Evolutionary conservation across 495 filamentous ascomycete genomes (phyloP).

Genomic region (Penicillium nucicola): DNA sequence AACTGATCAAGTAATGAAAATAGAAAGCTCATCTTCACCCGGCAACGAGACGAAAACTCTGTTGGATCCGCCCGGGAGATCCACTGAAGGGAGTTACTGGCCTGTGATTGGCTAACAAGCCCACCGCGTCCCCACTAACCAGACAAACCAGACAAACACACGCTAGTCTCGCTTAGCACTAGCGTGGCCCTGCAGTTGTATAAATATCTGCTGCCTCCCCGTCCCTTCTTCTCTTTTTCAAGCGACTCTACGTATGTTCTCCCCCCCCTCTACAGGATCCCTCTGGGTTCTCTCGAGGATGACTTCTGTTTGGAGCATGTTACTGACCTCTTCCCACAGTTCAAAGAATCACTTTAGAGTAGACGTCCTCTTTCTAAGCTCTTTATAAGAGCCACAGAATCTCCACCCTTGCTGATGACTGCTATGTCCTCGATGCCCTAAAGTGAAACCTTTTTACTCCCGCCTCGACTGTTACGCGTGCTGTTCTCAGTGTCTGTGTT

Average conservation of each 20-base stretch:
- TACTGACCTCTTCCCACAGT: conserved; percentile 44
- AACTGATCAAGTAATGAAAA: not conserved
- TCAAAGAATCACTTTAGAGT: conserved; percentile 93
- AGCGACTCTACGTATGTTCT: conserved; percentile 65
- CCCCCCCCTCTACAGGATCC: conserved; percentile 32
- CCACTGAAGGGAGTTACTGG: not conserved
- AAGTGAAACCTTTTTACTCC: conserved; percentile 66
- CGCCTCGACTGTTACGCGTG: conserved; percentile 45
- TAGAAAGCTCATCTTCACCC: too few species aligned
- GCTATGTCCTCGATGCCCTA: conserved; percentile 63
- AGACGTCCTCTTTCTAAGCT: conserved; percentile 74
- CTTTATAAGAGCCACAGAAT: conserved; percentile 75
- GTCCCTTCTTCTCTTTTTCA: conserved; percentile 34
- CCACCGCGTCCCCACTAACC: not conserved
- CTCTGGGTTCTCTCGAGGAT: conserved; percentile 3
- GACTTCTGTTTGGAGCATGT: not conserved
- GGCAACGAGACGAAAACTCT: not conserved
- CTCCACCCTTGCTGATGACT: conserved; percentile 74
- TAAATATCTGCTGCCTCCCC: conserved; percentile 5
- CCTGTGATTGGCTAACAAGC: not conserved
- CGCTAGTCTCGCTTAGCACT: conserved; percentile 29
- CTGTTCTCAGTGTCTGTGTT: conserved; percentile 24
- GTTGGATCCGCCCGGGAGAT: not conserved
- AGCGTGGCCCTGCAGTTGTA: conserved; percentile 11
- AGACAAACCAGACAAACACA: conserved; percentile 26